Evolutionary conservation across 148 eudicot species (phyloP).

Genomic region (Rhododendron williamsianum): DNA sequence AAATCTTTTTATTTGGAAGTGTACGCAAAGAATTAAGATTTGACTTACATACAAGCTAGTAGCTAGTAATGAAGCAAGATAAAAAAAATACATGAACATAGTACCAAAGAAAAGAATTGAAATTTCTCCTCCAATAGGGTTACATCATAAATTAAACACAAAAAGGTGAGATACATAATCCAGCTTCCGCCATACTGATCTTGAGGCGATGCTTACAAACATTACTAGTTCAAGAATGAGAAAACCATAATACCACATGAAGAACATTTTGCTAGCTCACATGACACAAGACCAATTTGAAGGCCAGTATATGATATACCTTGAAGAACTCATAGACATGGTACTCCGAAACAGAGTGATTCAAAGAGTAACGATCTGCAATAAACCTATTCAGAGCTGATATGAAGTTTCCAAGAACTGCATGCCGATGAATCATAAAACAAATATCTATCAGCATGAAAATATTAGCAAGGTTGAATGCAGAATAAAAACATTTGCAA

Average conservation of each 20-base stretch:
- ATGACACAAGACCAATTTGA: background rate
- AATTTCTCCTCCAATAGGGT: background rate
- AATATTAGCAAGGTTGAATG: background rate
- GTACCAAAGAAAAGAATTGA: background rate
- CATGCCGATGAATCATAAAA: conserved; percentile 19
- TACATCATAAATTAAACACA: background rate
- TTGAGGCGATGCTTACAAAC: conserved; percentile 2
- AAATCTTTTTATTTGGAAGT: background rate
- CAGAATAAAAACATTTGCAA: background rate
- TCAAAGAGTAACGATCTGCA: conserved; percentile 62
- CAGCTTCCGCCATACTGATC: background rate
- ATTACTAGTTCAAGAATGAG: background rate
- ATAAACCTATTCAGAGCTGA: conserved; percentile 75
- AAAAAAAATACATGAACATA: background rate
- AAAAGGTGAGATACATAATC: background rate
- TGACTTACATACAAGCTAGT: background rate
- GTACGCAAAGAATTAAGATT: background rate
- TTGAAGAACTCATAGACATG: conserved; percentile 75
- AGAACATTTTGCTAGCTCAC: background rate
- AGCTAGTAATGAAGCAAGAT: background rate
- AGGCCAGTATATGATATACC: conserved; percentile 35
- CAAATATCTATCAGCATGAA: conserved; percentile 11
- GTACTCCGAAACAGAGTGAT: conserved; percentile 71
- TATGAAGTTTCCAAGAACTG: conserved; percentile 85
- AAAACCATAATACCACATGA: background rate